A percentile compares a stretch with the other conserved stretches of the same genome.
Conservation (phyloP, 164 flowering plant genomes). For the Platanus orientalis region DNA sequence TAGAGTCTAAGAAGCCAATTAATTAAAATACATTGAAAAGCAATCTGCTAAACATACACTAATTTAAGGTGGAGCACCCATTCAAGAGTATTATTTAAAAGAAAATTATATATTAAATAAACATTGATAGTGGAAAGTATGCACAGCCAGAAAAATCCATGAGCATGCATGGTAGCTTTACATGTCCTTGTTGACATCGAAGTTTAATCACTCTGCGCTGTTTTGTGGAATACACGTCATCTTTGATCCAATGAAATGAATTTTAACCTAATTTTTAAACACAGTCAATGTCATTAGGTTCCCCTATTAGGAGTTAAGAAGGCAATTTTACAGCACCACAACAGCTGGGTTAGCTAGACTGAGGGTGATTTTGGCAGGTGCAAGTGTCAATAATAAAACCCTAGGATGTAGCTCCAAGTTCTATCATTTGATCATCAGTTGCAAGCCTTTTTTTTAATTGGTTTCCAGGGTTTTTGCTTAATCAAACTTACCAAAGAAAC, state of each 20-base stretch:
- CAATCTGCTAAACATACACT: slow-evolving; percentile 23
- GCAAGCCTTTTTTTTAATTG: too few relatives aligned
- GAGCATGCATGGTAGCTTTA: slow-evolving; percentile 13
- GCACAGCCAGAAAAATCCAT: slow-evolving; percentile 20
- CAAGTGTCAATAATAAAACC: too few relatives aligned
- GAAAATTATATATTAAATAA: slow-evolving; percentile 2
- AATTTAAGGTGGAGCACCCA: slow-evolving; percentile 31
- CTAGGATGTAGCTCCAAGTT: too few relatives aligned
- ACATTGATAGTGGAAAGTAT: slow-evolving; percentile 25
- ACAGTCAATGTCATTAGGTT: slow-evolving; percentile 2
- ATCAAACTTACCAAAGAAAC: too few relatives aligned
- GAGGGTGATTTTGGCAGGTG: too few relatives aligned
- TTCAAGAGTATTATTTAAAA: slow-evolving; percentile 16
- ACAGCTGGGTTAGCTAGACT: background rate
- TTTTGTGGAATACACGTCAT: slow-evolving; percentile 24
- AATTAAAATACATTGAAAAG: slow-evolving; percentile 21
- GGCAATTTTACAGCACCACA: background rate
- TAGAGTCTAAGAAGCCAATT: slow-evolving; percentile 24
- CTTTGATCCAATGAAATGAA: slow-evolving; percentile 6
- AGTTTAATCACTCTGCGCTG: slow-evolving; percentile 7
- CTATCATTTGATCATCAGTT: too few relatives aligned
- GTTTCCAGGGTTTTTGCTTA: too few relatives aligned
- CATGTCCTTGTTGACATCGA: slow-evolving; percentile 7
- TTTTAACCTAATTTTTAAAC: slow-evolving; percentile 22
- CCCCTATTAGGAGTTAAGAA: background rate